phyloP scores from a whole-genome alignment of 352 stramenopile genomes.

The Phytopythium chamaehyphon region DNA sequence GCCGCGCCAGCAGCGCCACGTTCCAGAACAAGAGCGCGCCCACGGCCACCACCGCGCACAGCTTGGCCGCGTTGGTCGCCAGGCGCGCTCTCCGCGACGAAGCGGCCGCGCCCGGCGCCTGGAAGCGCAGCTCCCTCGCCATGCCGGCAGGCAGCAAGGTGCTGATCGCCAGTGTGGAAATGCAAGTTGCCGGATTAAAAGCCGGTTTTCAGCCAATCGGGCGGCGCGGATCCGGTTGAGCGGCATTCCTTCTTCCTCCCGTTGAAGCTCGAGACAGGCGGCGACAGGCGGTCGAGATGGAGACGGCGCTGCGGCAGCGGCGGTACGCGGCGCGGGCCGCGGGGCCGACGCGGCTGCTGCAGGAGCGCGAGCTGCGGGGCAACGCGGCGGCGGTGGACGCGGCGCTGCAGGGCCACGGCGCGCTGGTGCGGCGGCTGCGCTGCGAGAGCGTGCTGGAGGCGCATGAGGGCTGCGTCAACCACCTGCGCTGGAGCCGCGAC shows the following conservation, averaged over 20 bases:
- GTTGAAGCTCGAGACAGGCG: no score
- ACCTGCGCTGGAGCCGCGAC: slow-evolving; percentile 73
- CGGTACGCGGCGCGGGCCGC: slow-evolving; percentile 26
- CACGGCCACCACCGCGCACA: slow-evolving; percentile 14
- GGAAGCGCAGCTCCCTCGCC: slow-evolving; percentile 1
- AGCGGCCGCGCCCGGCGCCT: not conserved
- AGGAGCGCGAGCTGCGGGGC: slow-evolving; percentile 48
- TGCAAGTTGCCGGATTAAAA: no score
- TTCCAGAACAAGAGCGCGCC: slow-evolving; percentile 54
- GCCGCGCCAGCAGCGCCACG: slow-evolving; percentile 32
- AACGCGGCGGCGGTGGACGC: slow-evolving; percentile 40
- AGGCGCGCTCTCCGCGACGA: not conserved
- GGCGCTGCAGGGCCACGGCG: slow-evolving; percentile 49
- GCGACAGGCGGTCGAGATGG: no score
- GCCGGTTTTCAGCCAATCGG: no score
- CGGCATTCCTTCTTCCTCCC: not conserved
- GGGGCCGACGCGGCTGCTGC: slow-evolving; percentile 33
- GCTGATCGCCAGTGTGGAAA: no score
- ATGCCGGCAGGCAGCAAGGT: not conserved
- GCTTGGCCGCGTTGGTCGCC: not conserved
- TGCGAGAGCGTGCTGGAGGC: slow-evolving; percentile 50
- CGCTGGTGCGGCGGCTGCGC: slow-evolving; percentile 51
- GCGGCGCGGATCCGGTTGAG: no score
- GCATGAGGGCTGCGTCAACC: slow-evolving; percentile 82
- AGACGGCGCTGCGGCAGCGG: slow-evolving; percentile 15